Base-by-base conservation (phyloP, 768 basidiomycete genomes). In the Pisolithus sp. region DNA sequence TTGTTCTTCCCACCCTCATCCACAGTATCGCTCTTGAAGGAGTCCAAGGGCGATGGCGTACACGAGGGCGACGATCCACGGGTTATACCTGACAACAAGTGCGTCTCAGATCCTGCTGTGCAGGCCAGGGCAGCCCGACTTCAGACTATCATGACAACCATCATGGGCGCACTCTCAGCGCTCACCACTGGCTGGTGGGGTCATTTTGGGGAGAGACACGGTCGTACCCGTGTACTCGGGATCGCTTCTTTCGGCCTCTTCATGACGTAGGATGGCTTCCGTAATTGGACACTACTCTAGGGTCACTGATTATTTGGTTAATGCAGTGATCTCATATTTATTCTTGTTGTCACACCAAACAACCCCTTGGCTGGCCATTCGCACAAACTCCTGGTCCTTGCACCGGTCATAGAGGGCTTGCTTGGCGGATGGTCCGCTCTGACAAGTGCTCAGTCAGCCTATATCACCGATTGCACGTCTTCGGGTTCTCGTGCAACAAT, bases 111-210 rank as follows among this genome's bases (percentile, higher is more conserved):
- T 49, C 73, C 84, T 7, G 76, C 71, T 20, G 85, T 89, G 6
- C 81, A 85, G 57, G 80, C 83, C 6, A 74, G 79, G 38, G 86
- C 86, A 2, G 87, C 85, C 21, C 76, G 73, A 51, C 76, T 89
- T n/a, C 88, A 89, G 68, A 84, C 84, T 7, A 78, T 81, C 46
- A 81, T 94, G 67, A 83, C 84, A 2, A 82, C 87, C 10, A 77
- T 77, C 8, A 86, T 88, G 82, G 91, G 89, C 48, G 63, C 80
- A 7, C 73, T 96, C 38, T 86, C 88, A 48, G 89, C 89, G 1
- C 70, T 90, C 44, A 89, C 87, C 4, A 90, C 90, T 0, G 89
- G 87, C 0, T 88, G 85, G 71, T 96, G 93, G 93, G 89, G 89
- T 48, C 78, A 82, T 46, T 79, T 83, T 39, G 85, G 88, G 9